Evolutionary conservation across 768 basidiomycete genomes (phyloP), one percentile per base, ranked within the genome.

Genomic region (Rhodotorula toruloides): DNA sequence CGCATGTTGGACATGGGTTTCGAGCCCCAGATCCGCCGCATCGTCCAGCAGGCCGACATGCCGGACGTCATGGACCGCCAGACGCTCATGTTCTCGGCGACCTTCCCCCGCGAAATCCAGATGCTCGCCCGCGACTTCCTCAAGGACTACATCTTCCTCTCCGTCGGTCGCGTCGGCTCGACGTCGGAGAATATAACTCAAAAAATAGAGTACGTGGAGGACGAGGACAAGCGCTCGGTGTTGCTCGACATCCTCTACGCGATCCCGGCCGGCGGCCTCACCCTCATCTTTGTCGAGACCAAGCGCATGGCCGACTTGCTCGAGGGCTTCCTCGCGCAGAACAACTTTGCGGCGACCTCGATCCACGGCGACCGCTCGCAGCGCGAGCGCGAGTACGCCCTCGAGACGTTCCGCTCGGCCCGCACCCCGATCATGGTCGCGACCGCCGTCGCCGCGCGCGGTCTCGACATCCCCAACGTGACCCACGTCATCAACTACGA

Each of bases 1-100:
- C 89, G 96, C 76, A 99, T 99, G 96, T 84, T 99, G 76, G 96
- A 99, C 82, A 99, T 99, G 96, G 96, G 96, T 87, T 99, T 99
- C 83, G 96, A 99, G 79, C 96, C 96, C 61, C 96, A 98, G 80
- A 99, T 99, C 76, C 85, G 96, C 70, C 85, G 91, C 39, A 99
- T 99, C 76, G 96, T 99, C 27, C 90, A 99, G 79, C 89, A 90
- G 73, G 91, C 92, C 76, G 96, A 99, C 77, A 99, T 99, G 96
- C 91, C 96, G n/a, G 88, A 86, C 52, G 85, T 87, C 21, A 80
- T 83, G 34, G 86, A 91, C 19, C 89, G 96, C 68, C 96, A 98
- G 77, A 99, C 96, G 3, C 88, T 99, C 80, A 99, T 99, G 96
- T 99, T 99, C 81, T 91, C 89, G 67, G 96, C 96, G 50, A 98